Evolutionary conservation across 78 protist species (phyloP).

Genomic region (Chrysochromulina tobinii): DNA sequence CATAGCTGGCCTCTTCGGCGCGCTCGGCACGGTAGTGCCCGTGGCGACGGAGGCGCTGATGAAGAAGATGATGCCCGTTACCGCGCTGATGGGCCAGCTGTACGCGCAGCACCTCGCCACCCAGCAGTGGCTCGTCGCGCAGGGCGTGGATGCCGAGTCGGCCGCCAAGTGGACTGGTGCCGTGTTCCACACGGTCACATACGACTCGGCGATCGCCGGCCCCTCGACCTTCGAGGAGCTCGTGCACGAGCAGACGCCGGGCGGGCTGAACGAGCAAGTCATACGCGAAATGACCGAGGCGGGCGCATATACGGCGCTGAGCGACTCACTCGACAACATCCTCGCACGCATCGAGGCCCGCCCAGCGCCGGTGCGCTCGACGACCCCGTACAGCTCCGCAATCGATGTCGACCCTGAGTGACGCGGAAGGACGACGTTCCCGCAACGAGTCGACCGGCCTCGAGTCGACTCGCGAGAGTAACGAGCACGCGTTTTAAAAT

Average conservation of each 20-base stretch:
- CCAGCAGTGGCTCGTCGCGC: background rate
- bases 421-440: no score
- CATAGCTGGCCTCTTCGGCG: background rate
- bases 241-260: background rate
- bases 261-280: slow-evolving; percentile 15
- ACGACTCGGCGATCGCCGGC: background rate
- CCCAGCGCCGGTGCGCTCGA: background rate
- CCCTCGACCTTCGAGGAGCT: background rate
- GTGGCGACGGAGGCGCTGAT: background rate
- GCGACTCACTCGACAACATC: background rate
- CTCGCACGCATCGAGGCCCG: slow-evolving; percentile 13
- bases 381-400: no score
- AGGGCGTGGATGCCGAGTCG: background rate
- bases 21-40: background rate
- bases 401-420: no score
- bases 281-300: background rate
- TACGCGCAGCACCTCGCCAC: slow-evolving; percentile 15
- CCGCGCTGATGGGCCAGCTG: slow-evolving; percentile 13
- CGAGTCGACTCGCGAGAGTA: no score
- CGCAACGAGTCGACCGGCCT: no score
- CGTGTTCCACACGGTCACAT: background rate
- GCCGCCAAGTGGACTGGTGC: background rate
- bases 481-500: no score
- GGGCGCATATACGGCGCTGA: background rate
- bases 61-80: background rate